Evolutionary conservation across 768 basidiomycete species (phyloP).

Genomic region (Coprinellus micaceus): DNA sequence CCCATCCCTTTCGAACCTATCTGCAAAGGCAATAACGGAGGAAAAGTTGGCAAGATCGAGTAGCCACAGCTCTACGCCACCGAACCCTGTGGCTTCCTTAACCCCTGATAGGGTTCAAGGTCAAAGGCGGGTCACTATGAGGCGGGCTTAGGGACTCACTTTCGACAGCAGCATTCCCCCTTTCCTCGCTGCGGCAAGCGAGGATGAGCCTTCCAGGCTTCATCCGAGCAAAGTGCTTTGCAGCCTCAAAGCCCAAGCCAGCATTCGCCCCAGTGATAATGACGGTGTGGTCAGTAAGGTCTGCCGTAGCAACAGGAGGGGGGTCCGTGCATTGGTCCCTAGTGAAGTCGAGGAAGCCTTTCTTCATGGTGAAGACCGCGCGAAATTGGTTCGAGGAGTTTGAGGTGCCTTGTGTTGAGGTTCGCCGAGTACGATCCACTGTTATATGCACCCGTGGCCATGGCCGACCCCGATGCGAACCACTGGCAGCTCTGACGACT

Average conservation of each 20-base stretch:
- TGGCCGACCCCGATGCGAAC: no score
- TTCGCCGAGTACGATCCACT: no score
- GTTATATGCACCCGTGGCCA: no score
- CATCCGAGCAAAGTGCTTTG: constrained; percentile 43
- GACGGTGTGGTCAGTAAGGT: constrained; percentile 43
- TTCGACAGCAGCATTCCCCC: constrained; percentile 30
- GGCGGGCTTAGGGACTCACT: constrained; percentile 22
- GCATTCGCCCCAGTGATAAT: constrained; percentile 47
- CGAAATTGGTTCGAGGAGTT: no score
- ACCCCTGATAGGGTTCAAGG: constrained; percentile 14
- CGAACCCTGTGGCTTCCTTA: constrained; percentile 28
- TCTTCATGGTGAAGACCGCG: background rate
- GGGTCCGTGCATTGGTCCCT: constrained; percentile 11
- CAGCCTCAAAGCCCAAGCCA: constrained; percentile 45
- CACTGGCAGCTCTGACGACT: no score
- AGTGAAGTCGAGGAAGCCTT: background rate
- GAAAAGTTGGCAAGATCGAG: constrained; percentile 36
- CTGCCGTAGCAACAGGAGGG: constrained; percentile 29
- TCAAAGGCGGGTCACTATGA: background rate
- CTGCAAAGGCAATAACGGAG: constrained; percentile 34
- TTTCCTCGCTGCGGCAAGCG: constrained; percentile 31
- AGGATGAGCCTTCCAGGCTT: constrained; percentile 35
- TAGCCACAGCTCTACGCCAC: constrained; percentile 32
- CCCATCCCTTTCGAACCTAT: constrained; percentile 29
- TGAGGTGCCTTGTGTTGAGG: no score